Conservation (phyloP, 2,329 filamentous ascomycete species). For the Xylariaceae sp. region DNA sequence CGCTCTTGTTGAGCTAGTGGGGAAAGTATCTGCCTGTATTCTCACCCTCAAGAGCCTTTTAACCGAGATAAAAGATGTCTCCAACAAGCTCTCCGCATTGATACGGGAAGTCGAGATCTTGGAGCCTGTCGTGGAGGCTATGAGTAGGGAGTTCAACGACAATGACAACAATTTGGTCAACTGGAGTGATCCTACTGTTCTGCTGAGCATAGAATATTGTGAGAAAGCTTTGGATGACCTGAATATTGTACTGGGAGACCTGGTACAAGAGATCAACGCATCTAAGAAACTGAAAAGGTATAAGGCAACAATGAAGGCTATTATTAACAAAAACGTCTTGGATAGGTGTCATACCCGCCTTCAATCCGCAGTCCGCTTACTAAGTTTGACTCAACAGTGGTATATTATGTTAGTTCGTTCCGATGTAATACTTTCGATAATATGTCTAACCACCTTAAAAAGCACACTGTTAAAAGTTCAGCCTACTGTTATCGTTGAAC, state of each 20-base stretch:
- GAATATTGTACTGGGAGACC: no score
- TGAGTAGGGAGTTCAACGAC: neutral
- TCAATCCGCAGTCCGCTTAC: neutral
- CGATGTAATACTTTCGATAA: no score
- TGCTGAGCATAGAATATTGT: no score
- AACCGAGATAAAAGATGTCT: no score
- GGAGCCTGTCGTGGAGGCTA: neutral
- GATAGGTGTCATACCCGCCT: slow-evolving; percentile 3
- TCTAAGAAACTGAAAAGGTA: no score
- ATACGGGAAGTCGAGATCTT: neutral
- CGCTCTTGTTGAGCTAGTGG: no score
- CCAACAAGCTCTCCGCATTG: neutral
- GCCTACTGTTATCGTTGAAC: neutral
- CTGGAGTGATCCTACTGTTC: no score
- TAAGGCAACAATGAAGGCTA: neutral
- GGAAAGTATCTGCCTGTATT: no score
- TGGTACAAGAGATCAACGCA: no score
- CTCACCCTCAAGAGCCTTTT: no score
- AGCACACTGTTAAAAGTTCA: slow-evolving; percentile 3
- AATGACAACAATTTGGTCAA: no score
- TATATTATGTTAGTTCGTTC: neutral
- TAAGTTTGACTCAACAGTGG: neutral
- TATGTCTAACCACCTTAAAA: neutral
- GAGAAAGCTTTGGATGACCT: no score
- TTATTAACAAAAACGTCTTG: neutral